Evolutionary conservation across 331 rosid genomes (phyloP).

Genomic region (Erythrophleum ivorense): DNA sequence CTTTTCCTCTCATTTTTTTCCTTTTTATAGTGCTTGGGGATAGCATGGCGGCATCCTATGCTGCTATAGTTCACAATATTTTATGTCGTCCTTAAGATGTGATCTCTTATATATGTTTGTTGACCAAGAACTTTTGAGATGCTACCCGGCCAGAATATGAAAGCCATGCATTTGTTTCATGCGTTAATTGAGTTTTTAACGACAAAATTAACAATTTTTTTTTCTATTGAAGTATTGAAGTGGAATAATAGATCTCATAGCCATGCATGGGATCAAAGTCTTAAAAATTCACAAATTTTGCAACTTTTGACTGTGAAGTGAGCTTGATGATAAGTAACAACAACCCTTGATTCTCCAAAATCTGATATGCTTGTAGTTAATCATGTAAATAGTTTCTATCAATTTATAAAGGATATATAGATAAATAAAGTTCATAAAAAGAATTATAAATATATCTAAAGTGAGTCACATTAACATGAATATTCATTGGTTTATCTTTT

Average conservation of each 20-base stretch:
- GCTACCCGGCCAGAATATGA: background rate
- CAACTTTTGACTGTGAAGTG: conserved; percentile 41
- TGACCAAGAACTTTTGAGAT: background rate
- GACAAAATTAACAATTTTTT: background rate
- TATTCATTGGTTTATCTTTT: background rate
- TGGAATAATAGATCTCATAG: background rate
- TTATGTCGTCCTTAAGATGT: background rate
- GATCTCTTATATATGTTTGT: conserved; percentile 2
- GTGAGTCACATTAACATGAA: background rate
- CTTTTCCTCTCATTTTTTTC: background rate
- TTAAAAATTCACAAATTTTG: background rate
- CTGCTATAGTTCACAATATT: conserved; percentile 8
- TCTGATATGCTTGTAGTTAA: too few relatives aligned
- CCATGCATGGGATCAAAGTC: background rate
- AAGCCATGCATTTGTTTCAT: background rate
- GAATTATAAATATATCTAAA: background rate
- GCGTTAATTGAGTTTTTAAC: background rate
- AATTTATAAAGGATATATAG: background rate
- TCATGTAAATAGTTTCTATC: too few relatives aligned
- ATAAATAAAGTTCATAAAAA: background rate
- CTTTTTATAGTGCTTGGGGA: background rate
- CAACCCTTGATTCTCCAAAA: too few relatives aligned
- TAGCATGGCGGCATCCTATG: conserved; percentile 19
- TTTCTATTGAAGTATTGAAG: background rate
- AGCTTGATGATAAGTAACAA: conserved; percentile 4